phyloP scores from a whole-genome alignment of 176 grass and related monocot species.

The Triticum urartu region DNA sequence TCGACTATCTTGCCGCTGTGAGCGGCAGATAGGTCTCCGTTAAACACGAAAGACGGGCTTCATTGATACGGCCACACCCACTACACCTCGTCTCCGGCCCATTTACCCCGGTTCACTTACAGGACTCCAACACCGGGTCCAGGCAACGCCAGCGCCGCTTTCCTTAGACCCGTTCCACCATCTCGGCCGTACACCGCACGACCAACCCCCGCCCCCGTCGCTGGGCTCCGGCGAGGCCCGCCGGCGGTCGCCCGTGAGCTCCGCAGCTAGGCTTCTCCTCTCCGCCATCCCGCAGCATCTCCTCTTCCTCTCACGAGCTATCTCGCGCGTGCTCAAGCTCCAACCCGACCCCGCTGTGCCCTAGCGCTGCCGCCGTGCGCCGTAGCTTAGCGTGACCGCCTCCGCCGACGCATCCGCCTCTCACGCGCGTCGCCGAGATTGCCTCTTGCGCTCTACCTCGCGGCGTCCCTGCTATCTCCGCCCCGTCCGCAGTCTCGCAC shows the following conservation, averaged over 20 bases:
- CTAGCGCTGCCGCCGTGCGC: constrained; percentile 2
- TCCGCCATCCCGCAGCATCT: background rate
- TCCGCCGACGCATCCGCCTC: background rate
- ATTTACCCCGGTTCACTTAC: background rate
- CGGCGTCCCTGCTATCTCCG: background rate
- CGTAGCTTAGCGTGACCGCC: background rate
- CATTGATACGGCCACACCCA: background rate
- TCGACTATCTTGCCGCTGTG: no score
- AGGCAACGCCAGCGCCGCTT: background rate
- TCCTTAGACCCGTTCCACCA: constrained; percentile 45
- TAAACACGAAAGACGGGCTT: background rate
- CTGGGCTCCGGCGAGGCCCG: constrained; percentile 10
- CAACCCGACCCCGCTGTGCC: background rate
- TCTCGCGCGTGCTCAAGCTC: background rate
- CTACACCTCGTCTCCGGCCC: background rate
- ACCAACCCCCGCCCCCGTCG: background rate
- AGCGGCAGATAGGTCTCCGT: no score
- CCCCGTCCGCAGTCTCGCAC: background rate
- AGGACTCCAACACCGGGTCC: constrained; percentile 18
- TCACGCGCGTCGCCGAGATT: no score
- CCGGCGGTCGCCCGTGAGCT: background rate
- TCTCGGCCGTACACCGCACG: constrained; percentile 30
- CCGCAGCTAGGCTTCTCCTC: background rate
- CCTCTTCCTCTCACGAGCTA: background rate
- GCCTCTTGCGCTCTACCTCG: background rate